phyloP scores from a whole-genome alignment of 2,329 filamentous ascomycete genomes.

The Diplodia mutila region DNA sequence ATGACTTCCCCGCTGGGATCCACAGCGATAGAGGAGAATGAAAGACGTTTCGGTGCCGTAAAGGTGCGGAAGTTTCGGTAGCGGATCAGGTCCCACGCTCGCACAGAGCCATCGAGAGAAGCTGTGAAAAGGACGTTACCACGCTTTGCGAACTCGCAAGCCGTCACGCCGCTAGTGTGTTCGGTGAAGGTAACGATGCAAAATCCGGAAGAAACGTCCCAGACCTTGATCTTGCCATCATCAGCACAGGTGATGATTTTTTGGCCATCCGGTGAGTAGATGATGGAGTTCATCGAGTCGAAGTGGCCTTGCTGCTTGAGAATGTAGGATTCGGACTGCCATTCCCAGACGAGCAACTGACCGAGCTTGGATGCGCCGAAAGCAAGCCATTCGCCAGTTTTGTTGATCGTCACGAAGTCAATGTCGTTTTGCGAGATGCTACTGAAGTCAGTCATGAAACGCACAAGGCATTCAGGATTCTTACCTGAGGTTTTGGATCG shows the following conservation, averaged over 20 bases:
- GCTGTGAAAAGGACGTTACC: constrained; percentile 96
- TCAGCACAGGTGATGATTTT: constrained; percentile 92
- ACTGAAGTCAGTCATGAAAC: constrained; percentile 37
- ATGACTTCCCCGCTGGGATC: constrained; percentile 96
- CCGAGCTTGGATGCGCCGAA: constrained; percentile 95
- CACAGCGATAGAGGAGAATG: constrained; percentile 93
- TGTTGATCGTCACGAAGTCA: constrained; percentile 91
- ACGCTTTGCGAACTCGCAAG: constrained; percentile 91
- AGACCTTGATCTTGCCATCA: constrained; percentile 98
- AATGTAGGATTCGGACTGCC: constrained; percentile 99
- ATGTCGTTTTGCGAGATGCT: constrained; percentile 98
- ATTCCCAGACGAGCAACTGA: constrained; percentile 98
- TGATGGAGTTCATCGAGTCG: constrained; percentile 90
- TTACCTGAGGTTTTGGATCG: constrained; percentile 78
- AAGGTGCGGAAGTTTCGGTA: constrained; percentile 98
- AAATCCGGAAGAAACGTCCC: constrained; percentile 95
- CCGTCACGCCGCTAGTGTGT: constrained; percentile 90
- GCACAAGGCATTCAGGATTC: neutral
- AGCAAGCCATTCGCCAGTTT: constrained; percentile 93
- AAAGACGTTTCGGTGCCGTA: constrained; percentile 86
- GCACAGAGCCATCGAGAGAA: constrained; percentile 88
- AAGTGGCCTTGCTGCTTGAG: constrained; percentile 98
- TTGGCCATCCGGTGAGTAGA: constrained; percentile 92
- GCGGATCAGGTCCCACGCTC: constrained; percentile 94
- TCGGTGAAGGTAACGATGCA: constrained; percentile 98